These are phyloP conservation scores for Sporothrix sp. DNA, from an alignment of 2,329 filamentous ascomycete genomes.

Conservation along the genomic window DNA sequence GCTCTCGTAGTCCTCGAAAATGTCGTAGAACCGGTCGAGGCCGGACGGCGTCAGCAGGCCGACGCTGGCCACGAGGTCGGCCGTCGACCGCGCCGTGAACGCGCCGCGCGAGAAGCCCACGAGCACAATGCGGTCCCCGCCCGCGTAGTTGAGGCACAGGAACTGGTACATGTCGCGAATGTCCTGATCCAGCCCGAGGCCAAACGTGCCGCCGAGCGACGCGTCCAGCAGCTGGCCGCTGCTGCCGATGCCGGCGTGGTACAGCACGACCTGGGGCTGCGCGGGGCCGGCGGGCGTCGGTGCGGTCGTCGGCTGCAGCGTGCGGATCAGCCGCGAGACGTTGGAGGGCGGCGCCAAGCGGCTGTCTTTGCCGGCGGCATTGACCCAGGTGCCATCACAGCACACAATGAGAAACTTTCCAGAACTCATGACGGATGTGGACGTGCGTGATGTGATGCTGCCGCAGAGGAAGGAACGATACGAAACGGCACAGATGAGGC, in stretches of 20 bases:
- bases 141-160: constrained; percentile 29
- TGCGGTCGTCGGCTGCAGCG: constrained; percentile 5
- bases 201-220: constrained; percentile 25
- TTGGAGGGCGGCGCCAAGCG: constrained; percentile 10
- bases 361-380: constrained; percentile 22
- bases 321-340: constrained; percentile 14
- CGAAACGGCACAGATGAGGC: too few species aligned
- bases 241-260: constrained; percentile 26
- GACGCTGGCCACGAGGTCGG: constrained; percentile 29
- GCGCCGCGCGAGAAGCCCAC: constrained; percentile 32
- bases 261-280: constrained; percentile 24
- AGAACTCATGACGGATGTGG: too few species aligned
- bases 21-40: constrained; percentile 32
- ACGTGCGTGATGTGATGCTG: too few species aligned
- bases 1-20: constrained; percentile 31
- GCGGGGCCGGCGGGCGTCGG: constrained; percentile 18
- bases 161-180: constrained; percentile 31
- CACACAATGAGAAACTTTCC: constrained; percentile 24
- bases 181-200: constrained; percentile 26
- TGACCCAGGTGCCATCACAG: constrained; percentile 28
- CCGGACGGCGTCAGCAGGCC: constrained; percentile 34
- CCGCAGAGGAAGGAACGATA: too few species aligned
- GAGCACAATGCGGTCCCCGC: constrained; percentile 28
- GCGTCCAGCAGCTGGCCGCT: constrained; percentile 22
- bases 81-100: constrained; percentile 31